These are phyloP conservation scores for Cajanus cajan DNA, from an alignment of 306 rosid species.

Conservation along the genomic window DNA sequence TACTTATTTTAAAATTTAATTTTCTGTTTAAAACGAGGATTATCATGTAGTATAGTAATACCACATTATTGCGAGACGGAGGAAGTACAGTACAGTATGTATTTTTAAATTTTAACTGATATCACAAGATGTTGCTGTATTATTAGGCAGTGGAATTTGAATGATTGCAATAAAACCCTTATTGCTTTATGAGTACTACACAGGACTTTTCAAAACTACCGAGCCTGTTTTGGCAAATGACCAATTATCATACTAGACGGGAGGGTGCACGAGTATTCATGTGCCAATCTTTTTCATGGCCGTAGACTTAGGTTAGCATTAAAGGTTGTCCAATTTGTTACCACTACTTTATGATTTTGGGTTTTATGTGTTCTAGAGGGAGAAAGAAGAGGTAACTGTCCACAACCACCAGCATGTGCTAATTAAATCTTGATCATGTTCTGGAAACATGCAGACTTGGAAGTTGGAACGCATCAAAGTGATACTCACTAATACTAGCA, in stretches of 20 bases:
- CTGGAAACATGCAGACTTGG: background rate
- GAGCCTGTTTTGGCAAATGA: background rate
- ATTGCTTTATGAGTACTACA: background rate
- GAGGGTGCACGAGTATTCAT: background rate
- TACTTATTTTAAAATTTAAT: too few relatives aligned
- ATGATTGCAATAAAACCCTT: background rate
- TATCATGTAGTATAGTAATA: too few relatives aligned
- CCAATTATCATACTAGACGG: background rate
- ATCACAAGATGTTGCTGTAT: background rate
- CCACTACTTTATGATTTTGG: background rate
- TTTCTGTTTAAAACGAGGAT: too few relatives aligned
- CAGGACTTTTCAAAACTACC: background rate
- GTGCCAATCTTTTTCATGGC: background rate
- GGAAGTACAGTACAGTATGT: background rate
- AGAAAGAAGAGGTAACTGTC: background rate
- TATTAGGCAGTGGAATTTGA: background rate
- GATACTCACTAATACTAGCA: too few relatives aligned
- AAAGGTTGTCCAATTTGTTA: constrained; percentile 1
- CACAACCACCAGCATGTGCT: constrained; percentile 17
- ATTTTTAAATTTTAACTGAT: too few relatives aligned
- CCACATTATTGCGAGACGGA: too few relatives aligned
- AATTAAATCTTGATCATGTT: background rate
- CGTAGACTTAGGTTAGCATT: background rate
- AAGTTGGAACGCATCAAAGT: background rate
- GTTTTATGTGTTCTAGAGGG: background rate